Percentiles rank a stretch among this genome's conserved stretches.
Conservation (phyloP, 768 basidiomycete genomes). For the Lactarius hengduanensis region DNA sequence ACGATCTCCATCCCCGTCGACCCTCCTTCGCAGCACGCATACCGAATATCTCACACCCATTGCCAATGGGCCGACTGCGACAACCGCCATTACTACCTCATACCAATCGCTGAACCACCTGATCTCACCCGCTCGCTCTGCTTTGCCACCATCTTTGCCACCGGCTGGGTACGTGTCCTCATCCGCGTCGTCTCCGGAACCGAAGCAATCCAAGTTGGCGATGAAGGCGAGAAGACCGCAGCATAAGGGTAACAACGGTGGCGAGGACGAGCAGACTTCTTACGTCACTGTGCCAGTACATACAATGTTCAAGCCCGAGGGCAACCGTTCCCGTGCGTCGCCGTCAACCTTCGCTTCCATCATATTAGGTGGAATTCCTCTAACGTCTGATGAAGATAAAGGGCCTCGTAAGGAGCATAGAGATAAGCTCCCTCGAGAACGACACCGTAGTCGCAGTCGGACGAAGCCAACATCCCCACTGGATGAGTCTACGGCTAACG, state of each 20-base stretch:
- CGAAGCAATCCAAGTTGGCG: slow-evolving; percentile 70
- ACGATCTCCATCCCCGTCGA: slow-evolving; percentile 27
- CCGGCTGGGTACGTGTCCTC: slow-evolving; percentile 21
- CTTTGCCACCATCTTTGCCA: slow-evolving; percentile 31
- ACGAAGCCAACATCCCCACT: slow-evolving; percentile 1
- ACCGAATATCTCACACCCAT: slow-evolving; percentile 77
- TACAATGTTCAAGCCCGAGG: slow-evolving; percentile 57
- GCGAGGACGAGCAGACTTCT: slow-evolving; percentile 42
- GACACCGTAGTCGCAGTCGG: slow-evolving; percentile 17
- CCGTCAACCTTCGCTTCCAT: slow-evolving; percentile 67
- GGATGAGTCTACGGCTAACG: slow-evolving; percentile 18
- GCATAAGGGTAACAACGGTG: slow-evolving; percentile 41
- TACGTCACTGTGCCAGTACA: slow-evolving; percentile 40
- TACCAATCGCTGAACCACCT: slow-evolving; percentile 71
- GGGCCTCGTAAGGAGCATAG: slow-evolving; percentile 24
- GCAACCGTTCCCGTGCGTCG: slow-evolving; percentile 61
- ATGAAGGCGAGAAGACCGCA: slow-evolving; percentile 66
- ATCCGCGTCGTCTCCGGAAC: slow-evolving; percentile 33
- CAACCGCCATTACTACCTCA: slow-evolving; percentile 80
- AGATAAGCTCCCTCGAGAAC: slow-evolving; percentile 21
- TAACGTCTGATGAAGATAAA: slow-evolving; percentile 29
- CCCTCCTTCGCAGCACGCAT: slow-evolving; percentile 44
- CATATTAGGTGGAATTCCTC: slow-evolving; percentile 24
- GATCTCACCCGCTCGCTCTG: slow-evolving; percentile 34
- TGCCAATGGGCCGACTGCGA: slow-evolving; percentile 79